Conservation (phyloP, 441 rosid genomes). For the Mallotus japonicus region DNA sequence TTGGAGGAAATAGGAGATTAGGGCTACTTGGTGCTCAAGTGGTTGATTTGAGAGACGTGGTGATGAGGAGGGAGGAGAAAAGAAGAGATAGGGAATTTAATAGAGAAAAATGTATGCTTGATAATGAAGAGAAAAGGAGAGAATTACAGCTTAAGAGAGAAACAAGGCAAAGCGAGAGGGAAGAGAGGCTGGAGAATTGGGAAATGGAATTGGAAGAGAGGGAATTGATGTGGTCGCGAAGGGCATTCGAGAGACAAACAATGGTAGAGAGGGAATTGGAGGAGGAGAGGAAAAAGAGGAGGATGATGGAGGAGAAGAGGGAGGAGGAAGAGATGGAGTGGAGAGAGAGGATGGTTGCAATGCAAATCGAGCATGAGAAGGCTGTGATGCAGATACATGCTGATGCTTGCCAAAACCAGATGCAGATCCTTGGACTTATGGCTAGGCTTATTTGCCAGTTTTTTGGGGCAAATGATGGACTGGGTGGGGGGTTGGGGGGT, state of each 20-base stretch:
- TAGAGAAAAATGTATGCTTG: constrained; percentile 38
- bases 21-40: constrained; percentile 50
- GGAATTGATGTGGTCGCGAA: constrained; percentile 45
- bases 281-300: constrained; percentile 52
- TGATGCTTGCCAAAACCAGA: constrained; percentile 68
- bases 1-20: constrained; percentile 34
- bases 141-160: constrained; percentile 42
- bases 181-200: constrained; percentile 47
- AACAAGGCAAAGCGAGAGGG: constrained; percentile 33
- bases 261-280: constrained; percentile 48
- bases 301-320: constrained; percentile 57
- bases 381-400: constrained; percentile 75
- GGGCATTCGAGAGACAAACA: constrained; percentile 42
- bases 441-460: constrained; percentile 63
- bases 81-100: constrained; percentile 52
- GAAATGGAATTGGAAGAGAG: constrained; percentile 55
- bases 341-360: constrained; percentile 54
- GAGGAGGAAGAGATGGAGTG: constrained; percentile 84
- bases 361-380: constrained; percentile 77
- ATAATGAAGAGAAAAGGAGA: constrained; percentile 44
- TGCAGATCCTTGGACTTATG: constrained; percentile 71
- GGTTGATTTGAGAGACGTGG: constrained; percentile 49
- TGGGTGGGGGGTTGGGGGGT: constrained; percentile 51
- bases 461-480: constrained; percentile 56
- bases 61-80: constrained; percentile 57